Base-by-base conservation (phyloP, 2,329 filamentous ascomycete genomes). In the Niveomyces coronatus region DNA sequence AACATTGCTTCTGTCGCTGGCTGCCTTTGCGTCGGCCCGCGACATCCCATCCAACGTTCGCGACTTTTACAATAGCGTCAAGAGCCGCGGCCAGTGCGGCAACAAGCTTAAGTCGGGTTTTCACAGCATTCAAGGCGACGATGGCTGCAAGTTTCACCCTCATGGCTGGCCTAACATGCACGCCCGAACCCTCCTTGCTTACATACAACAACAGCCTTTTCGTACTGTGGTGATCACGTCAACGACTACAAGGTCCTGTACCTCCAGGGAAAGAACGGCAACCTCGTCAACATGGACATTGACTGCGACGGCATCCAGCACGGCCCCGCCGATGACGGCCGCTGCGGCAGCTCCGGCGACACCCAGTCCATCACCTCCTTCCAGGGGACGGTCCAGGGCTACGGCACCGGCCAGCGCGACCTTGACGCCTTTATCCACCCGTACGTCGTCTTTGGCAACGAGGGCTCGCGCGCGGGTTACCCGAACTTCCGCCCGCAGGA, bases 211-310 rank as follows among this genome's bases (percentile, higher is more conserved):
- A 31, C 22, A 60, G 60, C 47, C 14, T 61, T 56, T 36, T 48
- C 49, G 9, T 72, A 72, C 53, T 72, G 69, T 45, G 65, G 62
- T 29, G 67, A 71, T 43, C 61, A 64, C 38, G 24, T 62, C 11
- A 33, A 49, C 14, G 52, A 61, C 24, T 56, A 55, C 48, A 57
- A 60, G 24, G 57, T 68, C 30, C 54, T 76, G 41, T 76, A 68
- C 53, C 51, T 76, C 11, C 63, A 67, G 41, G 64, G 64, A 31
- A 55, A 51, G 3, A 48, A 53, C 4, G 57, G 57, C 16, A 47
- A 61, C 26, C 56, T 74, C 27, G 63, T 58, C 36, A 67, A 76
- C 52, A 73, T 76, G 67, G 72, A 76, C 46, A 61, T 76, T 38
- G 71, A 74, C 55, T 77, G 73, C 47, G 72, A 77, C 45, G 73